These are phyloP conservation scores for Hypocreales sp. DNA, from an alignment of 2,329 filamentous ascomycete species.

Conservation along the genomic window DNA sequence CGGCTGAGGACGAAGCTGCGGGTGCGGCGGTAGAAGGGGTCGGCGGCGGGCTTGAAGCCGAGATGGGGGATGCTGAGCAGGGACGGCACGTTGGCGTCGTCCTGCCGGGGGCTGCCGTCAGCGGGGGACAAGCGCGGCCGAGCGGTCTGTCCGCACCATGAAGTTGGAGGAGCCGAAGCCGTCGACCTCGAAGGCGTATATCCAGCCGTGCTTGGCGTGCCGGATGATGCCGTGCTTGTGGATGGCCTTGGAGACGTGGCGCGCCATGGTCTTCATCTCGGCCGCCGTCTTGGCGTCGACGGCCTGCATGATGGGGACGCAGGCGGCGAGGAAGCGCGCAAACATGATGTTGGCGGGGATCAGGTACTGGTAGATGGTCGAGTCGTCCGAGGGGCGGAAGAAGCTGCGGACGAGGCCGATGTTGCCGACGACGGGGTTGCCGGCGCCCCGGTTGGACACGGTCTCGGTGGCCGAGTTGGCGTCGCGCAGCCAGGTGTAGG, in stretches of 20 bases:
- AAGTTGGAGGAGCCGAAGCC: constrained; percentile 45
- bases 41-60: constrained; percentile 43
- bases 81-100: constrained; percentile 48
- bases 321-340: constrained; percentile 40
- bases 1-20: constrained; percentile 56
- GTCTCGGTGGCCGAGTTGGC: constrained; percentile 70
- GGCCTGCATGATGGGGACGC: constrained; percentile 27
- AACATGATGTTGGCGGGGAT: constrained; percentile 88
- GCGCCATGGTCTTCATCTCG: constrained; percentile 42
- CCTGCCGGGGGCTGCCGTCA: constrained; percentile 21
- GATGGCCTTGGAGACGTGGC: constrained; percentile 45
- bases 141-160: constrained; percentile 27
- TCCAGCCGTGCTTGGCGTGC: constrained; percentile 44
- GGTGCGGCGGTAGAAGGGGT: constrained; percentile 53
- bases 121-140: neutral
- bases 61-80: constrained; percentile 46
- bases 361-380: constrained; percentile 71
- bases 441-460: constrained; percentile 57
- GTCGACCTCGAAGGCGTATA: constrained; percentile 57
- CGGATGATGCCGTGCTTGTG: constrained; percentile 51
- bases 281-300: constrained; percentile 34
- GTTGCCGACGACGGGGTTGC: constrained; percentile 63
- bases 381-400: constrained; percentile 83
- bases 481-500: constrained; percentile 63
- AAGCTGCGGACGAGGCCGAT: constrained; percentile 76